Evolutionary conservation across 352 stramenopile species (phyloP), one percentile per base, ranked within the genome.

Genomic region (Pythium insidiosum): DNA sequence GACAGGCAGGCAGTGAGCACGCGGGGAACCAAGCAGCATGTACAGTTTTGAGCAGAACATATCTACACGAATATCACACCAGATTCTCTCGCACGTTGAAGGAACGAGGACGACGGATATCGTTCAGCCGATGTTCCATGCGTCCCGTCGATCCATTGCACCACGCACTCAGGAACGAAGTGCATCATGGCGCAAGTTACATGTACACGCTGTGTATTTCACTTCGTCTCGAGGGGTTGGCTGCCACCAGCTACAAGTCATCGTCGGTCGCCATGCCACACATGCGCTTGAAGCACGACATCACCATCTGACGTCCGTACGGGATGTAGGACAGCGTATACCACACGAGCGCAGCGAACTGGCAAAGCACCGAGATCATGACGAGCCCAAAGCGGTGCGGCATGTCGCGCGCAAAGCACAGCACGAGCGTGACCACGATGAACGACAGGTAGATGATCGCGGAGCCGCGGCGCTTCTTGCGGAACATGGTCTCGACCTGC

Each of bases 291-390:
- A 73, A 88, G 66, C 71, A 86, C 19, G 56, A 61, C 22, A 68
- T 23, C 16, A 65, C 66, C 39, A 89, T 85, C 25, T 63, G 71
- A 48, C 82, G 77, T n/a, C 75, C 83, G 51, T 91, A 95, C 1
- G 83, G 83, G 0, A 95, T 63, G 57, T 91, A 95, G n/a, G 80
- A 93, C 12, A 93, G 54, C 46, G 76, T 90, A 61, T 92, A 93
- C 83, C 83, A 95, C 10, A 87, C 34, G 21, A 93, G 70, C 39
- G 83, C 76, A 11, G 73, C 13, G 51, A 91, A 90, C 58, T 95
- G 83, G 23, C 76, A 65, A 4, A 84, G 19, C 19, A 95, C 73
- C 4, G 70, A 87, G 6, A 93, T 22, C 43, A 93, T 53, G 36
- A 94, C 73, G 15, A 90, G 54, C 9, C 73, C 54, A 13, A 85